phyloP scores from a whole-genome alignment of 768 basidiomycete genomes.

The Phaffia australis region DNA sequence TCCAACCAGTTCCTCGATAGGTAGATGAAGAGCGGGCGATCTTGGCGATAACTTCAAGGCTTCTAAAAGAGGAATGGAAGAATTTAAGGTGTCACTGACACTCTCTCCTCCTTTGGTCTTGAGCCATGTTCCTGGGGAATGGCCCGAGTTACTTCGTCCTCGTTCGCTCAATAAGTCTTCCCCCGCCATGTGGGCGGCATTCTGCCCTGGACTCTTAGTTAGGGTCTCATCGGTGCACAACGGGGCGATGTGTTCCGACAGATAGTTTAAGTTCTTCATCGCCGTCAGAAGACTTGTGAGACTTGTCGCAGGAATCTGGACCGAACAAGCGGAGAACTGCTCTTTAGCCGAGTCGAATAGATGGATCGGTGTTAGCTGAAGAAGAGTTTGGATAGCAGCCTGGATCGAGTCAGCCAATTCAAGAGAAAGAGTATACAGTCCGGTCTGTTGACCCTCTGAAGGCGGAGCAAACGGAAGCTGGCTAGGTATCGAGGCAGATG shows the following conservation, averaged over 20 bases:
- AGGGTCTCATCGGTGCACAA: slow-evolving; percentile 24
- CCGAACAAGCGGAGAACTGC: slow-evolving; percentile 76
- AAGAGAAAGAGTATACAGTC: slow-evolving; percentile 48
- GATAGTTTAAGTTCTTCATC: slow-evolving; percentile 87
- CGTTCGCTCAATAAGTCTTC: not conserved
- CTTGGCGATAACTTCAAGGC: not conserved
- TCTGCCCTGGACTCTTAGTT: not conserved
- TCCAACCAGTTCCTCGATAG: not conserved
- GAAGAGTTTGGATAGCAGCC: slow-evolving; percentile 77
- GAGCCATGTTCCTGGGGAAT: not conserved
- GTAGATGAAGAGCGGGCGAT: slow-evolving; percentile 1
- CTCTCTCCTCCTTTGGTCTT: not conserved
- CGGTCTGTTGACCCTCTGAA: slow-evolving; percentile 18
- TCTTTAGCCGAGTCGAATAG: slow-evolving; percentile 86
- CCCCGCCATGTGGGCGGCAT: not conserved
- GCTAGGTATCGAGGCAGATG: not conserved
- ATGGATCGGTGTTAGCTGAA: slow-evolving; percentile 81
- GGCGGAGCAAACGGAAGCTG: not conserved
- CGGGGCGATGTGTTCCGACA: slow-evolving; percentile 53
- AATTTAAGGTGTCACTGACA: not conserved
- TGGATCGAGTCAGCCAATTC: slow-evolving; percentile 88
- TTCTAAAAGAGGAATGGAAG: slow-evolving; percentile 5
- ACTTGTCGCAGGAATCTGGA: slow-evolving; percentile 76
- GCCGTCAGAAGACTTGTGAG: slow-evolving; percentile 78
- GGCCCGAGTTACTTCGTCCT: not conserved